These are phyloP conservation scores for Dendrothele bispora DNA, from an alignment of 768 basidiomycete species.

Conservation along the genomic window DNA sequence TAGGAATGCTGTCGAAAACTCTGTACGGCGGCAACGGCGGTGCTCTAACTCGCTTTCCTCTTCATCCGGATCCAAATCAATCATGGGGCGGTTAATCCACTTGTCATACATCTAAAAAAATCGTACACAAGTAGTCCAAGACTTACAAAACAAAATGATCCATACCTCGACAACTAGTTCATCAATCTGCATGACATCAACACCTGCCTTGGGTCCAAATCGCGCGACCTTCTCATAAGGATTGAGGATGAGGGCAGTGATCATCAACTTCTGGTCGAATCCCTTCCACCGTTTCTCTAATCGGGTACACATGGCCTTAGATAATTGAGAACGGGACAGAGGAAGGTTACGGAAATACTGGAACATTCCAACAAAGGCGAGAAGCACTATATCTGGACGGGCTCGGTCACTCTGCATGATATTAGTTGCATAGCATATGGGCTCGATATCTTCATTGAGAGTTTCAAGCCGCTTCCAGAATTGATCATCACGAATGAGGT, in stretches of 20 bases:
- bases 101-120: too few species aligned
- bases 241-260: slow-evolving; percentile 7
- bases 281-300: slow-evolving; percentile 7
- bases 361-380: slow-evolving; percentile 3
- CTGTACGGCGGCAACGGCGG: too few species aligned
- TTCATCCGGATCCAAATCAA: too few species aligned
- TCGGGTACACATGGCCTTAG: too few species aligned
- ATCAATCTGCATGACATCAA: not conserved
- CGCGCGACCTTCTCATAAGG: slow-evolving; percentile 1
- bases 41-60: too few species aligned
- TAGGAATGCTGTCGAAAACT: not conserved
- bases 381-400: slow-evolving; percentile 5
- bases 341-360: too few species aligned
- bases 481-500: too few species aligned
- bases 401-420: slow-evolving; percentile 5
- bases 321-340: too few species aligned
- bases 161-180: slow-evolving; percentile 12
- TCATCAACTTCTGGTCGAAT: slow-evolving; percentile 2
- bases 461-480: slow-evolving; percentile 7
- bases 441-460: slow-evolving; percentile 6
- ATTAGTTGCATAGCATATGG: slow-evolving; percentile 8
- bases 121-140: too few species aligned
- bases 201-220: slow-evolving; percentile 1
- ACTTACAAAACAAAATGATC: too few species aligned
- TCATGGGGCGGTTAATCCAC: too few species aligned